These are phyloP conservation scores for Pisolithus microcarpus DNA, from an alignment of 768 basidiomycete genomes.

Conservation along the genomic window DNA sequence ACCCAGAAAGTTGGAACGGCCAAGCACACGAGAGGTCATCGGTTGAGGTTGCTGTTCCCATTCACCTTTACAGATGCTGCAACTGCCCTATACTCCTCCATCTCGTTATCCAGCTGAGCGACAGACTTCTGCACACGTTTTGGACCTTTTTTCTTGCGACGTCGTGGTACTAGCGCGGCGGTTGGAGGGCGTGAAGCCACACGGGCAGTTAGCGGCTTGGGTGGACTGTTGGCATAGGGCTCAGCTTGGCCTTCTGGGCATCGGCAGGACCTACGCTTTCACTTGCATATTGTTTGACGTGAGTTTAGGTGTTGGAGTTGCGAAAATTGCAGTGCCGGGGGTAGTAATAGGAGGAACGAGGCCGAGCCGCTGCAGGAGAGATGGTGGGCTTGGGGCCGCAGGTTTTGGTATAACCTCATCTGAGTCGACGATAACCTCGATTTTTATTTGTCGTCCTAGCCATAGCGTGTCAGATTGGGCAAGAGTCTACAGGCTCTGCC, in stretches of 20 bases:
- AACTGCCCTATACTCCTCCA: slow-evolving; percentile 68
- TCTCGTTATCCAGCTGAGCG: slow-evolving; percentile 67
- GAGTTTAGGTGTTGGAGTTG: slow-evolving; percentile 7
- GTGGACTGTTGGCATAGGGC: slow-evolving; percentile 8
- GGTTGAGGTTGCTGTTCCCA: slow-evolving; percentile 2
- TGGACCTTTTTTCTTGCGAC: slow-evolving; percentile 64
- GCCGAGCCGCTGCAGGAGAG: slow-evolving; percentile 33
- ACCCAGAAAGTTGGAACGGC: neutral
- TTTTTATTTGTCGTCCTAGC: slow-evolving; percentile 60
- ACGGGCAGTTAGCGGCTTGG: slow-evolving; percentile 12
- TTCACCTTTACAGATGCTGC: slow-evolving; percentile 11
- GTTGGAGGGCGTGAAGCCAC: slow-evolving; percentile 15
- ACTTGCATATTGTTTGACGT: slow-evolving; percentile 11
- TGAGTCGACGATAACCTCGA: slow-evolving; percentile 52
- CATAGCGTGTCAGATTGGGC: neutral
- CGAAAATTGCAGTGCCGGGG: neutral
- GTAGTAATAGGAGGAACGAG: slow-evolving; percentile 1
- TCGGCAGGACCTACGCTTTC: slow-evolving; percentile 8
- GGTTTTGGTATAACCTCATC: slow-evolving; percentile 17
- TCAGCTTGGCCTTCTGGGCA: neutral
- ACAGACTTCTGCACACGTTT: slow-evolving; percentile 62
- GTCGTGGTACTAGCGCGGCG: slow-evolving; percentile 24
- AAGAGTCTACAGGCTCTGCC: neutral
- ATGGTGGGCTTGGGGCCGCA: slow-evolving; percentile 26
- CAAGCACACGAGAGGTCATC: neutral